Base-by-base conservation (phyloP, 495 filamentous ascomycete genomes). In the Staphylotrichum longicolle region DNA sequence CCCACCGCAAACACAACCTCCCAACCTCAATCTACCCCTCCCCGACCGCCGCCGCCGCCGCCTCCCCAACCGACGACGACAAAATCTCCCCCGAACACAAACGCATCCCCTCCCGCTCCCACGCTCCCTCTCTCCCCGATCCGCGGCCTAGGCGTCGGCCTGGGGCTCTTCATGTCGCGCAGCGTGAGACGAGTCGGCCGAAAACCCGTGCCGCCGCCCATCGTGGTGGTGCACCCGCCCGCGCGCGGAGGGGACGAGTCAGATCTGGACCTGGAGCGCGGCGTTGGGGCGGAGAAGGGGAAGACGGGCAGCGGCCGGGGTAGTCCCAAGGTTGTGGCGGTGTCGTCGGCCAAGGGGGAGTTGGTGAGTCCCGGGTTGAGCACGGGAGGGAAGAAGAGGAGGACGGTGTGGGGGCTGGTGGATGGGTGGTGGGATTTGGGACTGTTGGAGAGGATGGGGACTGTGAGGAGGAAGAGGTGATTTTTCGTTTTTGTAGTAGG, bases 341-440 rank as follows among this genome's bases (percentile, higher is more conserved):
- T 41, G 4, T 15, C 12, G 40, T 57, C 61, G 39, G 56, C 20
- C 5, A 60, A 60, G 62, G 48, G 30, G 40, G 34, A 39, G 15
- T 4, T 6, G 12, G 15, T 9, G n/a, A 46, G 46, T 58, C 55
- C 32, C 14, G 33, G 0, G 57, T 9, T 34, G 57, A 44, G 50
- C 41, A 14, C 15, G 44, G 9, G 46, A 51, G 34, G 49, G 12
- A 41, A 33, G 34, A 74, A 70, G 62, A 59, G 77, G 44, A 77
- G 63, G 69, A 79, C 75, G 8, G 62, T 77, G 46, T 71, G 72
- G 64, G 69, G 68, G 10, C 55, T 75, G 35, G 66, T 77, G 37
- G 76, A 80, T 9, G 77, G 77, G 15, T 80, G 78, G 78, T 80
- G 78, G 78, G 78, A 80, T 61, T 56, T 80, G 64, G 75, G 75